phyloP scores from a whole-genome alignment of 1,284 basidiomycete genomes.

The Tylopilus sp. region DNA sequence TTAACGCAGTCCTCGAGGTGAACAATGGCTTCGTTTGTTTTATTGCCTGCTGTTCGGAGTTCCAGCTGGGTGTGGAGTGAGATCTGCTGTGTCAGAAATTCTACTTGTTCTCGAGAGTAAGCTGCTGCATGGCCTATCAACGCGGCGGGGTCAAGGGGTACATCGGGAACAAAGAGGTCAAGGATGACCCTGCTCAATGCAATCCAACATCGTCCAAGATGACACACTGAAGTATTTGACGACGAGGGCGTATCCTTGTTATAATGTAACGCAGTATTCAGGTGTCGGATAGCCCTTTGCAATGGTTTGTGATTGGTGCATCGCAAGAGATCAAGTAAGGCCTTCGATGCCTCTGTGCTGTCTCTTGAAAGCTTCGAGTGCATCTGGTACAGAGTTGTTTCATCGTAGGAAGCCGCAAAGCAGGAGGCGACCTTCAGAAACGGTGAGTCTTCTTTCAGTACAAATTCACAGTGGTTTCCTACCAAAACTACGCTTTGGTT shows the following conservation, averaged over 20 bases:
- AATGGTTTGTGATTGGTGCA: constrained; percentile 36
- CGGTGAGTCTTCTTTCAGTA: constrained; percentile 8
- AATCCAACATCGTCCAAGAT: constrained; percentile 70
- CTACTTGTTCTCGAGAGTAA: constrained; percentile 58
- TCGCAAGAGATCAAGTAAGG: constrained; percentile 31
- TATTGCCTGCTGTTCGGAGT: constrained; percentile 65
- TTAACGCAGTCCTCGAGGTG: constrained; percentile 55
- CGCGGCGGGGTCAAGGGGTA: constrained; percentile 87
- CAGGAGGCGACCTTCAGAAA: constrained; percentile 49
- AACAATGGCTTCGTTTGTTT: constrained; percentile 55
- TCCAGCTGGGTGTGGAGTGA: constrained; percentile 67
- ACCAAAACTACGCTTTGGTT: constrained; percentile 52
- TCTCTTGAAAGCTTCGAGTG: constrained; percentile 7
- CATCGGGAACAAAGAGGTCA: constrained; percentile 82
- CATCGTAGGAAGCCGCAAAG: constrained; percentile 52
- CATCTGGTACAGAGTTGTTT: constrained; percentile 36
- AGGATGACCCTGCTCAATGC: constrained; percentile 66
- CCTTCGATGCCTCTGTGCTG: constrained; percentile 21
- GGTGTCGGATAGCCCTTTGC: constrained; percentile 32
- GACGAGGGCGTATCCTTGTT: constrained; percentile 12
- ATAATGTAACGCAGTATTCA: constrained; percentile 20
- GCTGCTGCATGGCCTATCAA: constrained; percentile 62
- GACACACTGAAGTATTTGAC: constrained; percentile 16
- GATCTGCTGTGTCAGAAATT: constrained; percentile 60
- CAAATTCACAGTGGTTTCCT: constrained; percentile 21